Conservation (phyloP, 495 filamentous ascomycete species). For the Aspergillus biplanus region DNA sequence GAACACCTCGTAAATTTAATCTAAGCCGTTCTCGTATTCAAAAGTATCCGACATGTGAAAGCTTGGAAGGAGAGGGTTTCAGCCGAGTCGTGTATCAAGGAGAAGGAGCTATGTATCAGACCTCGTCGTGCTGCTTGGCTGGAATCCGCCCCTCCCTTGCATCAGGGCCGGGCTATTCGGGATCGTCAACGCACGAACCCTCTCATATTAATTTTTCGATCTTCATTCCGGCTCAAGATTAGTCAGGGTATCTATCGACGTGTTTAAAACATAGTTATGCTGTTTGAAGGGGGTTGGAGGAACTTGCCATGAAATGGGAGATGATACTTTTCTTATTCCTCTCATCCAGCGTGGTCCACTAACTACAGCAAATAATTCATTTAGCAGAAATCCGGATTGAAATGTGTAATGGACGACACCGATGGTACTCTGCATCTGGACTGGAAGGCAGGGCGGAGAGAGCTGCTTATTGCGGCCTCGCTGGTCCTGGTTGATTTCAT, state of each 20-base stretch:
- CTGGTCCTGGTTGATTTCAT: conserved; percentile 1
- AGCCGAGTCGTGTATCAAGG: background rate
- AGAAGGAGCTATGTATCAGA: background rate
- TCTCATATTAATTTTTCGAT: background rate
- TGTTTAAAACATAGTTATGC: background rate
- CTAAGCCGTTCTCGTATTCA: no score
- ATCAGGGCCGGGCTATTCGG: background rate
- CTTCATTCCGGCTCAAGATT: background rate
- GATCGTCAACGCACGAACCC: background rate
- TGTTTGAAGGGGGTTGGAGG: background rate
- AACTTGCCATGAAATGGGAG: background rate
- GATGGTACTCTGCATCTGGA: background rate
- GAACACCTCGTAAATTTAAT: no score
- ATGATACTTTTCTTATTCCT: background rate
- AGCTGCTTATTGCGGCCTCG: background rate
- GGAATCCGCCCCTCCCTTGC: background rate
- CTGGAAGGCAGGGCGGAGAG: background rate
- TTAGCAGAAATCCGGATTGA: background rate
- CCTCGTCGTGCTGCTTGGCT: background rate
- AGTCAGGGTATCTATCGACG: background rate
- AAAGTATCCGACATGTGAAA: no score
- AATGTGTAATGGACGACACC: background rate
- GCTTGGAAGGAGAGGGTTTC: background rate
- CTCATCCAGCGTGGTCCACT: no score
- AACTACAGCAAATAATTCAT: no score